phyloP scores from a whole-genome alignment of 2,329 filamentous ascomycete genomes.

The Colletotrichum sp. region DNA sequence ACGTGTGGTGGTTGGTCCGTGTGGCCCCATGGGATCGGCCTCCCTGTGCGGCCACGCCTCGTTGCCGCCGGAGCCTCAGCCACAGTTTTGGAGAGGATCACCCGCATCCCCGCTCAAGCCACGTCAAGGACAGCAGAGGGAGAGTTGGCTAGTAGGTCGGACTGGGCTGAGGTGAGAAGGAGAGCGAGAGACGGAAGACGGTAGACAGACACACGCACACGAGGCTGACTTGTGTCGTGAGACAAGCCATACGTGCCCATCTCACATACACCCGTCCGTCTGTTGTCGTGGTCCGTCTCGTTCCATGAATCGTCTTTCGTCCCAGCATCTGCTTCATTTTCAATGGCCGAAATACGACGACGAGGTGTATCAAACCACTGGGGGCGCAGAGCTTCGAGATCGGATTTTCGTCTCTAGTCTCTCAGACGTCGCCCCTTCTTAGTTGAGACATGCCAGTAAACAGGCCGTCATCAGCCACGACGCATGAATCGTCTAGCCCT shows the following conservation, averaged over 20 bases:
- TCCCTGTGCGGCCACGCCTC: constrained; percentile 12
- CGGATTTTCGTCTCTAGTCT: constrained; percentile 5
- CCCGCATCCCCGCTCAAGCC: constrained; percentile 9
- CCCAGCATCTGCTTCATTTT: neutral
- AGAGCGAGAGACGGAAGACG: neutral
- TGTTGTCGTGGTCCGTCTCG: neutral
- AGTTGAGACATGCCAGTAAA: constrained; percentile 17
- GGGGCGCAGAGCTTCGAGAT: neutral
- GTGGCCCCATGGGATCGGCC: constrained; percentile 3
- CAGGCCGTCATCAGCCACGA: neutral
- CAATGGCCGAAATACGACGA: neutral
- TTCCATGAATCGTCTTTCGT: neutral
- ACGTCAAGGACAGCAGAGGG: neutral
- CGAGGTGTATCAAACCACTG: neutral
- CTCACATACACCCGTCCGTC: neutral
- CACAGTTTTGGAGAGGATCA: constrained; percentile 10
- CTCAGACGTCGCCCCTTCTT: constrained; percentile 1
- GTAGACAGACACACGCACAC: neutral
- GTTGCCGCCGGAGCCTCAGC: neutral
- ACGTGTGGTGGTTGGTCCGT: constrained; percentile 5
- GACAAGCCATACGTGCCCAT: neutral
- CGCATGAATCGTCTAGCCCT: neutral
- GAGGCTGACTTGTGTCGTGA: constrained; percentile 4
- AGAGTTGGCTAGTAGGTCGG: neutral
- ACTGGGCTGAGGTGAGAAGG: constrained; percentile 12